Percentiles rank a stretch among this genome's conserved stretches.
Evolutionary conservation across 495 filamentous ascomycete genomes (phyloP).

Genomic region (Glarea lozoyensis): DNA sequence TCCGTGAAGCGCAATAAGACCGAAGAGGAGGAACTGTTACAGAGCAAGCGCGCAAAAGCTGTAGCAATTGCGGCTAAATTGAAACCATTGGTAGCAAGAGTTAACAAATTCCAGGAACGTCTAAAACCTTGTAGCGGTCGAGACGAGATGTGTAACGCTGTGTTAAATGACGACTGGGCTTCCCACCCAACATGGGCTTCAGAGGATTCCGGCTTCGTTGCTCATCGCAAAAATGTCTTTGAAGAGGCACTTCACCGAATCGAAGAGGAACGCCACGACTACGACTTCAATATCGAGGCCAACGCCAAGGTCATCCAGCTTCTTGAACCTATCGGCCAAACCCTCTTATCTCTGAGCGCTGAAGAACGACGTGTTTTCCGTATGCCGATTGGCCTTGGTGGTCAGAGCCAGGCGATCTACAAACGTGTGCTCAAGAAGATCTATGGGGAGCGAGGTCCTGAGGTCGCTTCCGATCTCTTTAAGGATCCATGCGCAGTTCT

Average conservation of each 20-base stretch:
- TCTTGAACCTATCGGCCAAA: slow-evolving; percentile 84
- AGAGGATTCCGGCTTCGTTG: slow-evolving; percentile 96
- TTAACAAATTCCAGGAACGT: slow-evolving; percentile 42
- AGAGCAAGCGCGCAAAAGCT: no score
- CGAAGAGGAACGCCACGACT: slow-evolving; percentile 97
- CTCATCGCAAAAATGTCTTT: slow-evolving; percentile 88
- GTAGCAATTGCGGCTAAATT: no score
- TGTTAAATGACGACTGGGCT: slow-evolving; percentile 97
- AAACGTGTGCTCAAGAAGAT: slow-evolving; percentile 96
- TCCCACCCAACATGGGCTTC: slow-evolving; percentile 99
- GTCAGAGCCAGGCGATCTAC: slow-evolving; percentile 92
- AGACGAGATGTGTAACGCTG: slow-evolving; percentile 82
- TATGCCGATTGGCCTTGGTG: slow-evolving; percentile 75
- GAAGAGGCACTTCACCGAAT: slow-evolving; percentile 93
- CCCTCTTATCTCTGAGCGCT: slow-evolving; percentile 65
- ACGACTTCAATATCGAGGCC: slow-evolving; percentile 95
- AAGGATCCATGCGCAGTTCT: slow-evolving; percentile 71
- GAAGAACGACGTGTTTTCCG: slow-evolving; percentile 64
- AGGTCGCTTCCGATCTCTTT: slow-evolving; percentile 77
- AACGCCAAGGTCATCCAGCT: slow-evolving; percentile 89
- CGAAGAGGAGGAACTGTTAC: no score
- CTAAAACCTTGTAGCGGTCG: slow-evolving; percentile 84
- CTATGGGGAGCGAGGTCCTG: slow-evolving; percentile 80
- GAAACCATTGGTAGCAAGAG: no score
- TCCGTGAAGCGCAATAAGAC: no score